A percentile compares a stretch with the other conserved stretches of the same genome.
These are phyloP conservation scores for Lentinula guzmanii DNA, from an alignment of 768 basidiomycete genomes.

Conservation along the genomic window DNA sequence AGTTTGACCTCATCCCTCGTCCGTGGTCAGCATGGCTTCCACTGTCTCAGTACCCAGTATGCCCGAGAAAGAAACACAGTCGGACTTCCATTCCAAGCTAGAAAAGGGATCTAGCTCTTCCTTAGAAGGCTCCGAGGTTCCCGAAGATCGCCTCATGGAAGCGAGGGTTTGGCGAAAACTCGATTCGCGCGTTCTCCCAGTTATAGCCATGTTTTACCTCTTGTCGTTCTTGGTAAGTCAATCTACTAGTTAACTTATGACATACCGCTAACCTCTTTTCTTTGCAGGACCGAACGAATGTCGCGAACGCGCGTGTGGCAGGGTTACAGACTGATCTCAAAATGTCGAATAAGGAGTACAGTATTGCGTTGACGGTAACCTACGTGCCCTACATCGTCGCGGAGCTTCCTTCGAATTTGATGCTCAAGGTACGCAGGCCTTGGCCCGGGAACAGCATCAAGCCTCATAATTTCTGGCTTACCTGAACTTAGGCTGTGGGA, in stretches of 20 bases:
- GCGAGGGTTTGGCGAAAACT: conserved; percentile 27
- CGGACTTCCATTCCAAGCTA: background rate
- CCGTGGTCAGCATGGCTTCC: background rate
- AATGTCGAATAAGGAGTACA: conserved; percentile 44
- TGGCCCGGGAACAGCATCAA: background rate
- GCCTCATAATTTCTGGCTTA: background rate
- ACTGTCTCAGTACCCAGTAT: background rate
- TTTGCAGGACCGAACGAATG: conserved; percentile 43
- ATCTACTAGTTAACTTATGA: background rate
- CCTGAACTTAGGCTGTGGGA: conserved; percentile 37
- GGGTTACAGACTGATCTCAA: conserved; percentile 50
- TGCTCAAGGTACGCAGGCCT: conserved; percentile 38
- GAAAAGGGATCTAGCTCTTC: background rate
- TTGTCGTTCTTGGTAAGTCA: conserved; percentile 44
- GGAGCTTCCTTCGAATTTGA: conserved; percentile 56
- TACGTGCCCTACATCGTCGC: conserved; percentile 51
- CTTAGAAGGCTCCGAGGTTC: background rate
- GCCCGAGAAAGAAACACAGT: background rate
- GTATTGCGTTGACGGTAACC: conserved; percentile 41
- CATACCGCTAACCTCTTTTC: background rate
- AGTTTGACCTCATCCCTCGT: background rate
- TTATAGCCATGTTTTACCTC: conserved; percentile 29
- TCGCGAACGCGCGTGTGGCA: conserved; percentile 55
- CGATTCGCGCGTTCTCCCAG: conserved; percentile 27
- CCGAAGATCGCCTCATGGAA: conserved; percentile 13